Percentiles rank a stretch among this genome's conserved stretches.
Conservation (phyloP, 441 rosid genomes). For the Euphorbia celastroides region DNA sequence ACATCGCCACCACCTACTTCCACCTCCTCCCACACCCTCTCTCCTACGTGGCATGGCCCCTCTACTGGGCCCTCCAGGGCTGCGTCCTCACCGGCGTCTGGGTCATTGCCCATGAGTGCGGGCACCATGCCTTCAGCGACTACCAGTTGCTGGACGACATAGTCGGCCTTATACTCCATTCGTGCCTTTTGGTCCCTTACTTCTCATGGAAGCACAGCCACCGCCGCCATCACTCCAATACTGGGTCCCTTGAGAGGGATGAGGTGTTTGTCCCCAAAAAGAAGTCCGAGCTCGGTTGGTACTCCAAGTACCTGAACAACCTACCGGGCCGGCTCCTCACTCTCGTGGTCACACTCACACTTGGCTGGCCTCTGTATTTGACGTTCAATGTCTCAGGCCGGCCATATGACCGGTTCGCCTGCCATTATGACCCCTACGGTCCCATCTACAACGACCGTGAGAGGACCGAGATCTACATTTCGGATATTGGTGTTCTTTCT, state of each 20-base stretch:
- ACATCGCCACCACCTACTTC: slow-evolving; percentile 60
- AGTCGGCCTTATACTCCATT: slow-evolving; percentile 80
- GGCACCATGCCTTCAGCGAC: slow-evolving; percentile 94
- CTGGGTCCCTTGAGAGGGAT: slow-evolving; percentile 76
- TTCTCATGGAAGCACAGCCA: slow-evolving; percentile 98
- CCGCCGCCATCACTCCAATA: slow-evolving; percentile 95
- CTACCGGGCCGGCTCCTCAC: slow-evolving; percentile 59
- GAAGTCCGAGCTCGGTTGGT: slow-evolving; percentile 46
- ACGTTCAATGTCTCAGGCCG: slow-evolving; percentile 82
- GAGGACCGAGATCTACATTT: slow-evolving; percentile 64
- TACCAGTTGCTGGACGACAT: slow-evolving; percentile 86
- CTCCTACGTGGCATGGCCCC: slow-evolving; percentile 70
- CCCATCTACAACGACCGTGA: slow-evolving; percentile 80
- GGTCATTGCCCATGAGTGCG: slow-evolving; percentile 96
- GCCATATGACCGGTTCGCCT: slow-evolving; percentile 68
- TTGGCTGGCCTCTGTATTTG: slow-evolving; percentile 91
- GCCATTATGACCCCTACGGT: slow-evolving; percentile 71
- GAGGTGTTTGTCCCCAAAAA: slow-evolving; percentile 91
- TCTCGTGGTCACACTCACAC: slow-evolving; percentile 50
- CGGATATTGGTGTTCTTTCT: slow-evolving; percentile 72
- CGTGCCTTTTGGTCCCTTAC: slow-evolving; percentile 81
- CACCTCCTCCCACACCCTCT: slow-evolving; percentile 53
- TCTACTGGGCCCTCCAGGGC: slow-evolving; percentile 82
- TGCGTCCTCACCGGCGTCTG: slow-evolving; percentile 83
- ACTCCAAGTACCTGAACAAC: slow-evolving; percentile 79